Evolutionary conservation across 2,329 filamentous ascomycete species (phyloP), one percentile per base, ranked within the genome.

Genomic region (Fusarium scirpi): DNA sequence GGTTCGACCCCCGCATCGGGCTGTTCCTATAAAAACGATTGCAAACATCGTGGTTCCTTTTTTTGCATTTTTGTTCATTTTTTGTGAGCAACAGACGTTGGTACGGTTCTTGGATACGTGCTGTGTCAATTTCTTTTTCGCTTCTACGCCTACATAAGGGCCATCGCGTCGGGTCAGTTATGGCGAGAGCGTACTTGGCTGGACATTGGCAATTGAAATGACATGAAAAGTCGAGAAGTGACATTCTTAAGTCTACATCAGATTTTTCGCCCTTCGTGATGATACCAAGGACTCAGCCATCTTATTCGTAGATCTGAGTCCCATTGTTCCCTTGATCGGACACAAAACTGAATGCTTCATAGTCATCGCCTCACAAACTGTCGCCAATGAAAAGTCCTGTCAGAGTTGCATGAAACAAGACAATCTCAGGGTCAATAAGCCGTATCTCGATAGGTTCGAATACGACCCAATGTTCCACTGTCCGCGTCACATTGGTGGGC

Each of bases 1-100:
- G 83, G 85, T 87, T 86, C 84, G 83, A 85, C 78, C 79, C 79
- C 80, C 79, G 78, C 78, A 78, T 80, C 76, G 78, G 79, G 79
- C 78, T 80, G 51, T 69, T 69, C 67, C 65, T 65, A 69, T 69
- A 54, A 43, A 59, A 41, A 46, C 57, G 57, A 62, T 62, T 63
- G 47, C 58, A 9, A 62, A 43, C 32, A 57, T 44, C 51, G 51
- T 64, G 62, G 62, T 13, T 45, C 58, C 62, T 61, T 59, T 22
- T 41, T 38, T 41, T 29, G 18, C 3, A 10, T 2, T 10, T 29
- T n/a, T 48, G 16, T 18, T 18, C 10, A 34, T 20, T 24, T 11
- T 25, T 25, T 25, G 25, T 7, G 8, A 25, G 25, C 27, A 10
- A 34, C 8, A 10, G 32, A 11, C 5, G 4, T 6, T 18, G 9